phyloP scores from a whole-genome alignment of 2,329 filamentous ascomycete genomes.

The Colletotrichum sp. region DNA sequence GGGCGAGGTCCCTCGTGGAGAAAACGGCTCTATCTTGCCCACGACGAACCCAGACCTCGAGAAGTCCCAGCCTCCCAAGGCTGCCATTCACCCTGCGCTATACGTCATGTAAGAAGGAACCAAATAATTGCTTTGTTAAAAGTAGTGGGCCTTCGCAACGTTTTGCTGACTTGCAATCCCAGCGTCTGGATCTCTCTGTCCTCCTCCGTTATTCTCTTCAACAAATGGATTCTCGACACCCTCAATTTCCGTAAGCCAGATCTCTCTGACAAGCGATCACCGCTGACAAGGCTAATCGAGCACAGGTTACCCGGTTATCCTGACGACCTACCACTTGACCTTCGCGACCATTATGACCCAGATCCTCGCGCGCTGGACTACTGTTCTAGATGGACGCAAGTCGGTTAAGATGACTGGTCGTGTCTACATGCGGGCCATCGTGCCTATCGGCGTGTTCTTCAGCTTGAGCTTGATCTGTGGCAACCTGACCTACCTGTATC shows the following conservation, averaged over 20 bases:
- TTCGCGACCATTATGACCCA: conserved; percentile 97
- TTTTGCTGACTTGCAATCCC: conserved; percentile 9
- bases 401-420: conserved; percentile 96
- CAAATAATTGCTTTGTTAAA: not conserved
- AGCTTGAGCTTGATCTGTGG: conserved; percentile 95
- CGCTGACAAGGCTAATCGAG: conserved; percentile 46
- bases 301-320: conserved; percentile 74
- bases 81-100: conserved; percentile 77
- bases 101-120: conserved; percentile 73
- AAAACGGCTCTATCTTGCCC: conserved; percentile 71
- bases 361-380: conserved; percentile 87
- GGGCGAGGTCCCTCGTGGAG: conserved; percentile 71
- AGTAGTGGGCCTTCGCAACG: not conserved
- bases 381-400: conserved; percentile 90
- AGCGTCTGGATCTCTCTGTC: conserved; percentile 93
- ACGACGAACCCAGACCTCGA: conserved; percentile 79
- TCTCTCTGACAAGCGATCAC: not conserved
- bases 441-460: conserved; percentile 96
- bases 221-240: conserved; percentile 96
- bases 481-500: conserved; percentile 93
- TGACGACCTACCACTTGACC: conserved; percentile 94
- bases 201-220: conserved; percentile 96
- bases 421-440: conserved; percentile 90
- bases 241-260: conserved; percentile 70
- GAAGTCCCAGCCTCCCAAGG: conserved; percentile 70